Conservation (phyloP, 805 yeast species). For the Sporopachydermia quercuum region DNA sequence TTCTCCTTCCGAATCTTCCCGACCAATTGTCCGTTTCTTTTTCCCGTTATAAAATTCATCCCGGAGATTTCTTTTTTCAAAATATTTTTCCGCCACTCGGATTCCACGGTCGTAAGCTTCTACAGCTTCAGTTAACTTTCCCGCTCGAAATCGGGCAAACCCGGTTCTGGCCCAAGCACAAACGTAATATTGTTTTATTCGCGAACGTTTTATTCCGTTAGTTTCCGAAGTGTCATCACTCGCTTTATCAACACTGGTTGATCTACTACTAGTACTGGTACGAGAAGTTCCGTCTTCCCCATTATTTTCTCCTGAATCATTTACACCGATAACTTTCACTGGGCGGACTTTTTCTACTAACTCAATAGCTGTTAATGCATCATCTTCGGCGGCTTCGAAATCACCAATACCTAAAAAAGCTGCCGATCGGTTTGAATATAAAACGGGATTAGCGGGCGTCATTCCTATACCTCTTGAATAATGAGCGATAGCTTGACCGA, state of each 20-base stretch:
- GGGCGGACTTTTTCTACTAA: neutral
- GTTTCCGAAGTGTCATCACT: no score
- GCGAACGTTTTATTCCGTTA: neutral
- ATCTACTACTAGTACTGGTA: neutral
- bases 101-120: neutral
- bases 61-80: neutral
- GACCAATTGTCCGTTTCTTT: slow-evolving; percentile 7
- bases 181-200: neutral
- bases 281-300: neutral
- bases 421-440: neutral
- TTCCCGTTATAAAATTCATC: neutral
- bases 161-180: neutral
- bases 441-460: neutral
- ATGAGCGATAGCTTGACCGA: neutral
- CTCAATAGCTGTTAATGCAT: neutral
- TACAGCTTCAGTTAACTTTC: neutral
- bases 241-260: no score
- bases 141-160: neutral
- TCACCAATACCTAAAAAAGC: neutral
- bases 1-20: slow-evolving; percentile 9
- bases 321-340: neutral
- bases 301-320: neutral
- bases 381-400: slow-evolving; percentile 1
- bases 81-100: neutral
- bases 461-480: slow-evolving; percentile 6